Evolutionary conservation across 495 filamentous ascomycete species (phyloP), one percentile per base, ranked within the genome.

Genomic region (Annulohypoxylon bovei): DNA sequence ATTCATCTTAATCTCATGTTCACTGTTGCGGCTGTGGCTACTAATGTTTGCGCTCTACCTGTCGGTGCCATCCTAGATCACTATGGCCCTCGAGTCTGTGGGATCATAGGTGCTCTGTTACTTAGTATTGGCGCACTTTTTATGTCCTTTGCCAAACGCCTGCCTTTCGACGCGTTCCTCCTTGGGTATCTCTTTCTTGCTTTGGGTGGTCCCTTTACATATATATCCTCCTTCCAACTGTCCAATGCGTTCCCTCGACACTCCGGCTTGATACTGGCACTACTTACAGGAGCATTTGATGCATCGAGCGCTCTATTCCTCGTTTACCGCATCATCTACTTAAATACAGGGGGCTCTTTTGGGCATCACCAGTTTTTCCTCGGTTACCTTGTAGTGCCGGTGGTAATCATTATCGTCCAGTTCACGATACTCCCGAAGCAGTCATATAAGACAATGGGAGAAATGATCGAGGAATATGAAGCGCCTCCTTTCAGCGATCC

Each of bases 1-100:
- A 89, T 97, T 50, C 87, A 90, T 50, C 84, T 97, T 50, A 97
- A 97, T 77, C 79, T 97, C 63, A 97, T 97, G 94, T 97, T 97
- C 82, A 97, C 93, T 30, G 85, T 92, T 35, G 93, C 93, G n/a
- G 93, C 93, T 12, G 94, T 97, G 16, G 90, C 86, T 4, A 97
- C 94, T 35, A 88, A 87, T 52, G 90, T 95, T 16, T 90, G 88
- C 16, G 94, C 93, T 7, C 82, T 97, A 2, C 93, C 93, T 11
- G 88, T 97, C 3, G 94, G 94, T 37, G 92, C 93, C 0, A 91
- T 97, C 42, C 83, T 97, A 4, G 94, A 98, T 75, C 85, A 87
- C 50, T 96, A 88, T 73, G 94, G 94, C 1, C 94, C 94, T 16
- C 87, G 91, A 33, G 84, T 93, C 4, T 88, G 89, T 59, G 91